Evolutionary conservation across 2,329 filamentous ascomycete genomes (phyloP).

Genomic region (Cordyceps cicadae): DNA sequence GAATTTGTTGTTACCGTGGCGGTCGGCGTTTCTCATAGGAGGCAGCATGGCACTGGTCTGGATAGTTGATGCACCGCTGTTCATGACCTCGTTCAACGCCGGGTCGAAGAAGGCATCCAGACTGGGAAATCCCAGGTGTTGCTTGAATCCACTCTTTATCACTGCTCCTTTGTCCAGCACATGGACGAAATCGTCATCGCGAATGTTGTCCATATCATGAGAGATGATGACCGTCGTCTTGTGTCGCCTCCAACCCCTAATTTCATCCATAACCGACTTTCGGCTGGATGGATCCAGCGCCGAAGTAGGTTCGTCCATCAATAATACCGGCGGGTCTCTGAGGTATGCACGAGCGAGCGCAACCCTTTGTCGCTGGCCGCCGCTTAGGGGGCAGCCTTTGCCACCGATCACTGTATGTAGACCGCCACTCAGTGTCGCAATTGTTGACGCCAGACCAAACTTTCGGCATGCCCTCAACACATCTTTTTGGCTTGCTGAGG

Average conservation of each 20-base stretch:
- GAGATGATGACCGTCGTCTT: conserved; percentile 93
- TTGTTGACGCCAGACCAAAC: conserved; percentile 59
- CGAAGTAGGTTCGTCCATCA: conserved; percentile 84
- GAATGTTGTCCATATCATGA: conserved; percentile 75
- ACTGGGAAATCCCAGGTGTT: conserved; percentile 31
- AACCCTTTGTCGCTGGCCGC: conserved; percentile 50
- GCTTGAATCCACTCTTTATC: conserved; percentile 59
- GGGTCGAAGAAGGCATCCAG: not conserved
- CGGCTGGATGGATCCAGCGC: conserved; percentile 70
- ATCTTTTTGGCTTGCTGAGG: conserved; percentile 41
- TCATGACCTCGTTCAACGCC: not conserved
- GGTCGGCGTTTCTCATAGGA: not conserved
- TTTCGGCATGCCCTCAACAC: conserved; percentile 56
- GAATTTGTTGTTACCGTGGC: not conserved
- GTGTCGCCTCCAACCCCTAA: conserved; percentile 66
- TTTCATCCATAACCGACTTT: conserved; percentile 60
- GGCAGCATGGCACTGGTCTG: conserved; percentile 5
- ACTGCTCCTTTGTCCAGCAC: conserved; percentile 64
- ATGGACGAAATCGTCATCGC: conserved; percentile 66
- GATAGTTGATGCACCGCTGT: not conserved
- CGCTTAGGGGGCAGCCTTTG: conserved; percentile 7
- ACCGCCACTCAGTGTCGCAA: conserved; percentile 59
- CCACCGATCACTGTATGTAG: conserved; percentile 62
- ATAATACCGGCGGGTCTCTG: conserved; percentile 68
- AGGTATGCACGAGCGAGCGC: conserved; percentile 72